phyloP scores from a whole-genome alignment of 176 grass and related monocot species.

The Thalia dealbata region DNA sequence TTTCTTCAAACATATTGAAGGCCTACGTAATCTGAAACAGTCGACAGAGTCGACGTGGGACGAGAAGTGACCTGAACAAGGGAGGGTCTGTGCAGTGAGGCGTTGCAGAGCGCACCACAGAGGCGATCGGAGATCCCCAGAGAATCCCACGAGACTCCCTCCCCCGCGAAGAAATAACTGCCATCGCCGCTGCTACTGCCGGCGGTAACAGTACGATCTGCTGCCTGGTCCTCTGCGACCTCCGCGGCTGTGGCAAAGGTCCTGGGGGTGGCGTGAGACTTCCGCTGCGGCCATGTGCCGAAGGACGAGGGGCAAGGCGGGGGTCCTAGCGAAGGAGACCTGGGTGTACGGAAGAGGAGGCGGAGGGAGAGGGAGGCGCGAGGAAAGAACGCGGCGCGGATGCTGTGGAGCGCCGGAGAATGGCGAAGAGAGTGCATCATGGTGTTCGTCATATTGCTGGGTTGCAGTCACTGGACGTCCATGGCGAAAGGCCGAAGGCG shows the following conservation, averaged over 20 bases:
- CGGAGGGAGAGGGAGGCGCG: slow-evolving; percentile 18
- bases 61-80: slow-evolving; percentile 47
- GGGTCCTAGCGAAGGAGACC: neutral
- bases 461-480: too few species aligned
- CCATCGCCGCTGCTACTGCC: slow-evolving; percentile 8
- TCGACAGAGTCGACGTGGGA: neutral
- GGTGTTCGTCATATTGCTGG: neutral
- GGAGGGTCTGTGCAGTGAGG: slow-evolving; percentile 45
- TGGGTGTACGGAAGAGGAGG: slow-evolving; percentile 26
- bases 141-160: slow-evolving; percentile 57
- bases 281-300: slow-evolving; percentile 10
- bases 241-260: slow-evolving; percentile 32
- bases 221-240: neutral
- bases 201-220: neutral
- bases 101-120: slow-evolving; percentile 20
- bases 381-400: slow-evolving; percentile 15
- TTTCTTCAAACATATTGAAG: slow-evolving; percentile 56
- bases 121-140: slow-evolving; percentile 56
- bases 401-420: slow-evolving; percentile 40
- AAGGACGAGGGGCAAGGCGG: neutral
- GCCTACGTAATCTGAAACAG: neutral
- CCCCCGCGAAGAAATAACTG: slow-evolving; percentile 49
- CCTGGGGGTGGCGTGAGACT: slow-evolving; percentile 7
- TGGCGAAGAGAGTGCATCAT: slow-evolving; percentile 52
- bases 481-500: too few species aligned